phyloP scores from a whole-genome alignment of 2,329 filamentous ascomycete genomes.

The Claviceps purpurea region DNA sequence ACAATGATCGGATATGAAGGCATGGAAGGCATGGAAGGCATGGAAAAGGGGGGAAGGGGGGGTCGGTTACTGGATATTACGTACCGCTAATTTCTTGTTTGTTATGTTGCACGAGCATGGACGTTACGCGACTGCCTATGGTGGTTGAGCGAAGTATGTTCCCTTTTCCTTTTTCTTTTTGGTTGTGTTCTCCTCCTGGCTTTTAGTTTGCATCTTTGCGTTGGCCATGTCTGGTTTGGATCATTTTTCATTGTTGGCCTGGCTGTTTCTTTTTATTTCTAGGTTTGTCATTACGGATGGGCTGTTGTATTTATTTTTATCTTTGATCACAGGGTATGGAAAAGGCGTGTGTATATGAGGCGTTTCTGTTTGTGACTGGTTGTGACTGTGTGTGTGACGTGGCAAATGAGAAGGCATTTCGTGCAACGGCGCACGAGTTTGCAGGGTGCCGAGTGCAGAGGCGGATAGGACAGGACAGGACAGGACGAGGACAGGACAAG shows the following conservation, averaged over 20 bases:
- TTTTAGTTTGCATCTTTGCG: not conserved
- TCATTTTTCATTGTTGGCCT: not conserved
- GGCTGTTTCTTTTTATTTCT: not conserved
- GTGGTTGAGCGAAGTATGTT: constrained; percentile 1
- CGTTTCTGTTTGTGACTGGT: not conserved
- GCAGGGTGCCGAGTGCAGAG: too few species aligned
- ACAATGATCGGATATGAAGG: constrained; percentile 17
- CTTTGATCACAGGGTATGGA: not conserved
- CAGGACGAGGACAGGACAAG: too few species aligned
- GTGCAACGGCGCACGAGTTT: not conserved
- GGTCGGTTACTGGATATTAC: not conserved
- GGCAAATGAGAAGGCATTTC: not conserved
- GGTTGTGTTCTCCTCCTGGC: too few species aligned
- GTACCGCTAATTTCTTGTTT: constrained; percentile 10
- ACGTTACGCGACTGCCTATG: not conserved
- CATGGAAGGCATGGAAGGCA: constrained; percentile 8
- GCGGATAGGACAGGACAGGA: too few species aligned
- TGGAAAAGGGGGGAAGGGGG: not conserved
- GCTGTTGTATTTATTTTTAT: not conserved
- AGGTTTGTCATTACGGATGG: not conserved
- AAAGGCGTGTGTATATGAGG: not conserved
- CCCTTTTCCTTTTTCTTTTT: not conserved
- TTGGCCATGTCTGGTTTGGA: not conserved
- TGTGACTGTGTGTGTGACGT: not conserved
- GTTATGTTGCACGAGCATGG: constrained; percentile 1